Conservation (phyloP, 495 filamentous ascomycete genomes). For the Penicillium soppii region DNA sequence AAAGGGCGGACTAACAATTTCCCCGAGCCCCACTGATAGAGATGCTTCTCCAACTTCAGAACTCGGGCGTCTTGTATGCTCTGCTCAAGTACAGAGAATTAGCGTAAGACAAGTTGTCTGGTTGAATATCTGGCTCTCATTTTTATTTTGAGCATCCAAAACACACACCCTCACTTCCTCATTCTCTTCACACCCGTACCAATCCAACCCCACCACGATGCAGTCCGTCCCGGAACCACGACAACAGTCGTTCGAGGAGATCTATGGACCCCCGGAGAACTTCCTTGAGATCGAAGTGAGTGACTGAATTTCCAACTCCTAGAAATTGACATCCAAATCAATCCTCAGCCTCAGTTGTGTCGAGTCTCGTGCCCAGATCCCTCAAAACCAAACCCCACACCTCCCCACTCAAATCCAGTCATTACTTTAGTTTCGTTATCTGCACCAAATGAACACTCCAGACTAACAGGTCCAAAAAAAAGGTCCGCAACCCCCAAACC, state of each 20-base stretch:
- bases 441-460: neutral
- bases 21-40: slow-evolving; percentile 11
- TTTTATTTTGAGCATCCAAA: neutral
- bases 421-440: neutral
- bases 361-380: slow-evolving; percentile 14
- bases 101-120: neutral
- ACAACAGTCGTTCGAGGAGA: slow-evolving; percentile 95
- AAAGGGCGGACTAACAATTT: slow-evolving; percentile 16
- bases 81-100: neutral
- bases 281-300: slow-evolving; percentile 95
- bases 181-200: neutral
- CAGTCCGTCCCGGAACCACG: slow-evolving; percentile 82
- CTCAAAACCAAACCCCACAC: slow-evolving; percentile 7
- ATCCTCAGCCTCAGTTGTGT: neutral
- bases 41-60: slow-evolving; percentile 7
- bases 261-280: slow-evolving; percentile 98
- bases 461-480: slow-evolving; percentile 9
- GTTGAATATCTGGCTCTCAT: neutral
- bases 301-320: neutral
- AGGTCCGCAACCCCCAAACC: slow-evolving; percentile 95
- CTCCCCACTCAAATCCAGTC: slow-evolving; percentile 1
- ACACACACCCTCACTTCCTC: neutral
- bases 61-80: neutral
- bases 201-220: slow-evolving; percentile 50
- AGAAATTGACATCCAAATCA: too few species aligned